These are phyloP conservation scores for Gnomoniopsis smithogilvyi DNA, from an alignment of 2,329 filamentous ascomycete genomes.

Conservation along the genomic window DNA sequence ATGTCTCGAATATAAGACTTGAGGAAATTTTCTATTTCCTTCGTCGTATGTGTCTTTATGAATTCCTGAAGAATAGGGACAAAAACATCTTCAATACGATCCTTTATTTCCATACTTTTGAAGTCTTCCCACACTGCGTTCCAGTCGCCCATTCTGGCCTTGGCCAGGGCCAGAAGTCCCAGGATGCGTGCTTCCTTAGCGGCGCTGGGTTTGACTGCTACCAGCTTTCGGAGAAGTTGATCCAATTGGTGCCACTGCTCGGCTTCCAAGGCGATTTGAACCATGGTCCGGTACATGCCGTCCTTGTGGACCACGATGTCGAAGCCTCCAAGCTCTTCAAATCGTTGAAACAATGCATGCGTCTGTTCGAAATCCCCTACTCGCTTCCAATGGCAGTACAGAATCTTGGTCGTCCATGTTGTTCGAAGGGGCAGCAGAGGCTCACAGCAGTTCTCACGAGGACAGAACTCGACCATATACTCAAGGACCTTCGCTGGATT, in stretches of 20 bases:
- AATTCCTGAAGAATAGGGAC: slow-evolving; percentile 37
- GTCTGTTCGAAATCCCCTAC: slow-evolving; percentile 24
- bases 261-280: slow-evolving; percentile 37
- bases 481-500: slow-evolving; percentile 28
- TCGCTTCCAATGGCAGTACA: slow-evolving; percentile 33
- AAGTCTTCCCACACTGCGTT: slow-evolving; percentile 33
- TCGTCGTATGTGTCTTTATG: slow-evolving; percentile 33
- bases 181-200: slow-evolving; percentile 31
- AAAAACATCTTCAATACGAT: slow-evolving; percentile 29
- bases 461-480: slow-evolving; percentile 25
- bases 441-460: slow-evolving; percentile 10
- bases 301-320: slow-evolving; percentile 27
- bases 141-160: slow-evolving; percentile 40
- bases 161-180: slow-evolving; percentile 32
- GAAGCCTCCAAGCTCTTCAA: slow-evolving; percentile 23
- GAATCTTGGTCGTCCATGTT: slow-evolving; percentile 34
- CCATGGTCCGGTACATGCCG: slow-evolving; percentile 35
- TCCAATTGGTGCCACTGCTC: slow-evolving; percentile 29
- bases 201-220: slow-evolving; percentile 24
- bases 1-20: slow-evolving; percentile 33
- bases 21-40: slow-evolving; percentile 38
- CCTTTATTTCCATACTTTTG: slow-evolving; percentile 24
- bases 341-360: slow-evolving; percentile 24
- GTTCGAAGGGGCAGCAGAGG: slow-evolving; percentile 24
- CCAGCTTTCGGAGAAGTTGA: slow-evolving; percentile 26